Base-by-base conservation (phyloP, 2,329 filamentous ascomycete species). In the Xylaria hypoxylon region DNA sequence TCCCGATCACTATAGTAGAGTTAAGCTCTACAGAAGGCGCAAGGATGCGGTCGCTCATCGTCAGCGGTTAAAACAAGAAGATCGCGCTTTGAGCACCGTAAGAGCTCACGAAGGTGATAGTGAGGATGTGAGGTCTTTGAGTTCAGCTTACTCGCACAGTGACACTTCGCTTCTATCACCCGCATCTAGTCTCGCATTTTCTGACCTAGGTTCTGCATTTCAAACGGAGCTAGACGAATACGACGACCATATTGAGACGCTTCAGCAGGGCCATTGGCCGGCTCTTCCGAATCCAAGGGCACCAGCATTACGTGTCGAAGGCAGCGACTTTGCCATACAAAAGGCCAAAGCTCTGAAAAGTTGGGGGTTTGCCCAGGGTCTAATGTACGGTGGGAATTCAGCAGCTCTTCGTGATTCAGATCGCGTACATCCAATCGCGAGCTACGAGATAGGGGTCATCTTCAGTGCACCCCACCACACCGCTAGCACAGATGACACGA, bases 401-500 rank as follows among this genome's bases (percentile, higher is more conserved):
- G 67, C 65, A 0, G 44, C 52, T 2, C 68, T 73, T 4, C 65
- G 73, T 4, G 44, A 66, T 6, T 66, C 68, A 2, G 73, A 74
- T 31, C 15, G 6, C 0, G 52, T 61, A 7, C 69, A 69, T 2
- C 2, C 50, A 15, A 1, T 59, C 1, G 1, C 24, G 44, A 22
- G 42, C 10, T 75, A 74, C 53, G 7, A 7, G 0, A 35, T 64
- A 1, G 73, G 72, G 1, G 44, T 63, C 0, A 68, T 74, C 15
- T 71, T 75, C 58, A 71, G 70, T 47, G 67, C 70, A 2, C 68
- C 71, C 1, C 13, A 64, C 24, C 72, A 75, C 19, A 64, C 66
- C 1, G 4, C 69, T 1, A 24, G 40, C 2, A 50, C 26, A 1
- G 17, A 11, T 0, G 70, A 70, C 17, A 65, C 71, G 6, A 19